These are phyloP conservation scores for Cladorrhinum samala DNA, from an alignment of 495 filamentous ascomycete genomes.

Conservation along the genomic window DNA sequence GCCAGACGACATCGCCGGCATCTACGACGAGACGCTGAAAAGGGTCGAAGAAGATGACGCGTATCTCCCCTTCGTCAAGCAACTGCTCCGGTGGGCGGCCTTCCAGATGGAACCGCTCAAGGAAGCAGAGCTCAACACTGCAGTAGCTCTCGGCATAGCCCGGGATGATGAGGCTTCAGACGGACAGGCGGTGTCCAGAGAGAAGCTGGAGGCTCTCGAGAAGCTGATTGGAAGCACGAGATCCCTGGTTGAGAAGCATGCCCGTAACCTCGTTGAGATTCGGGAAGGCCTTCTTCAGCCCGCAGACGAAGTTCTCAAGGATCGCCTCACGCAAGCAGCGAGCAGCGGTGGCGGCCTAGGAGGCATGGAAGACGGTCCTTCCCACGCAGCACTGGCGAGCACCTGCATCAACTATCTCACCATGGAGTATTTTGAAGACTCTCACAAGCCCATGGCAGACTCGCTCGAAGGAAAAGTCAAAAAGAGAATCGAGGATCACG, in stretches of 20 bases:
- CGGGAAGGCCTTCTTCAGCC: background rate
- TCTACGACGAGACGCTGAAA: background rate
- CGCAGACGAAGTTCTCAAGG: background rate
- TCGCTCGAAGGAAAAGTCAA: background rate
- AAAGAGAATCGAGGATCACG: background rate
- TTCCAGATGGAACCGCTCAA: background rate
- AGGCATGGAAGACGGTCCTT: background rate
- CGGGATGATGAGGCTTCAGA: background rate
- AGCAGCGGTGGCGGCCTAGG: background rate
- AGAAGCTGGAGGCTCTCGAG: background rate
- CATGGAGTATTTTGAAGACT: background rate
- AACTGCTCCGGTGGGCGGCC: background rate
- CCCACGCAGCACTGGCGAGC: background rate
- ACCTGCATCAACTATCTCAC: background rate
- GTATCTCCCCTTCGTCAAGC: background rate
- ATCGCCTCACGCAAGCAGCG: background rate
- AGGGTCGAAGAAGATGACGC: background rate
- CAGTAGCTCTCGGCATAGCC: background rate
- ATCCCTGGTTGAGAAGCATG: background rate
- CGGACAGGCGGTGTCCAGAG: background rate
- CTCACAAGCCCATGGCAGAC: background rate
- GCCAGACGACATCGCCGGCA: background rate
- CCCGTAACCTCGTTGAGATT: background rate
- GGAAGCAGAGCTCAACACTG: constrained; percentile 1
- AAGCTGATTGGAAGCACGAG: background rate